Evolutionary conservation across 805 yeast species (phyloP).

Genomic region (Ogataea pilisensis): DNA sequence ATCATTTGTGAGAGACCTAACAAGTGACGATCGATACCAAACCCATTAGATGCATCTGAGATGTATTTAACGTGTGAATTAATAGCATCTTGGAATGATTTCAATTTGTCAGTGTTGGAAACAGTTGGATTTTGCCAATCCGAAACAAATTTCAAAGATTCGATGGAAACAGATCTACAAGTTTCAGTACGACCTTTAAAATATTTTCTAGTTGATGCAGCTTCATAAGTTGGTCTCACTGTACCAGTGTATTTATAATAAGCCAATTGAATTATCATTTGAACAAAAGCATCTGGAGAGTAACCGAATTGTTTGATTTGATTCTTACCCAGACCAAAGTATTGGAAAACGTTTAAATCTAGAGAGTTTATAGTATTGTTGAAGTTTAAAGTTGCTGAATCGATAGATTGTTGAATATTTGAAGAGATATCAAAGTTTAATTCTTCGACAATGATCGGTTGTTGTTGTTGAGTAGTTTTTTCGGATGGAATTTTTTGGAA

Average conservation of each 20-base stretch:
- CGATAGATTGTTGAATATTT: constrained; percentile 45
- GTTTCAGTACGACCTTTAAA: constrained; percentile 93
- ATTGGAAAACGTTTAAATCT: constrained; percentile 75
- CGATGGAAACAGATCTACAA: constrained; percentile 76
- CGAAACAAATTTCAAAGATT: constrained; percentile 64
- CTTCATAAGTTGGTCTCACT: constrained; percentile 88
- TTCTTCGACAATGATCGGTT: no score
- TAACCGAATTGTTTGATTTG: constrained; percentile 77
- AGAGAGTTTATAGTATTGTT: constrained; percentile 51
- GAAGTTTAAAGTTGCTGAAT: constrained; percentile 54
- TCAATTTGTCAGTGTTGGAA: constrained; percentile 51
- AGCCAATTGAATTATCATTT: constrained; percentile 87
- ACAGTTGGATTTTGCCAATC: constrained; percentile 62
- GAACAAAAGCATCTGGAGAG: constrained; percentile 92
- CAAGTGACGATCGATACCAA: constrained; percentile 91
- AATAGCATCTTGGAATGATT: constrained; percentile 67
- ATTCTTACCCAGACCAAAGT: constrained; percentile 80
- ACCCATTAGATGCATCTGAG: constrained; percentile 74
- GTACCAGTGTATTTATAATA: constrained; percentile 79
- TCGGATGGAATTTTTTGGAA: no score
- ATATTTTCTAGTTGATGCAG: constrained; percentile 89
- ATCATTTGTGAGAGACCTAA: constrained; percentile 74
- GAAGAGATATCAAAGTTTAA: constrained; percentile 60
- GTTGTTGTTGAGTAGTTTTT: no score
- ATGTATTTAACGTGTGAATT: constrained; percentile 72